Base-by-base conservation (phyloP, 768 basidiomycete species). In the Hebeloma cylindrosporum region DNA sequence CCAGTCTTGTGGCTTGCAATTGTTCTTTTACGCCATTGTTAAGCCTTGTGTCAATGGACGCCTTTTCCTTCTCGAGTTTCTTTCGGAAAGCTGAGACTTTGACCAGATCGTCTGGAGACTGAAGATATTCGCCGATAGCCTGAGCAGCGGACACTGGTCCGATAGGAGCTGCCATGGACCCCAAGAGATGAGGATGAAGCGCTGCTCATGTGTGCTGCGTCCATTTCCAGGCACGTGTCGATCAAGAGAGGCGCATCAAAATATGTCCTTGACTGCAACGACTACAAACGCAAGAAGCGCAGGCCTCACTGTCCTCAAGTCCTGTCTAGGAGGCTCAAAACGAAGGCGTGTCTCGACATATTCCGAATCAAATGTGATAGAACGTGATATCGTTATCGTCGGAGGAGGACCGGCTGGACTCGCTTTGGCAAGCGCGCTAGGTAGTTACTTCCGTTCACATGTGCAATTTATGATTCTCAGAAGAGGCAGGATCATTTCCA, bases 61-160 rank as follows among this genome's bases (percentile, higher is more conserved):
- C 83, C 67, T 96, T 95, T 67, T 98, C 95, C 66, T 97, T 97
- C 66, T 93, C 86, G 32, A 97, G 78, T 59, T 94, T 94, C 73
- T 94, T 95, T 51, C 92, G 80, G 60, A 91, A 92, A 0, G 91
- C 80, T 1, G 80, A 76, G 25, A 97, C 80, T 66, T 96, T 96
- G 53, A 82, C 71, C 43, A 98, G 85, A 67, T 96, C 94, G 58
- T 95, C 93, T 1, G 93, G 93, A 16, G 89, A 88, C 57, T 94
- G 92, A 7, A 96, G 77, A 59, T 92, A 86, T 68, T 95, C 93
- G 47, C 89, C 87, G 37, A 92, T 79, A 25, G 88, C 83, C 62
- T 92, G 89, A 0, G 89, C 85, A 17, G 90, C 86, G 42, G 88
- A 88, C n/a, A 82, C 76, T 30, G 58, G 53, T 28, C 58, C 60